Conservation (phyloP, 139 green algal genomes). For the Chlamydomonas incerta region DNA sequence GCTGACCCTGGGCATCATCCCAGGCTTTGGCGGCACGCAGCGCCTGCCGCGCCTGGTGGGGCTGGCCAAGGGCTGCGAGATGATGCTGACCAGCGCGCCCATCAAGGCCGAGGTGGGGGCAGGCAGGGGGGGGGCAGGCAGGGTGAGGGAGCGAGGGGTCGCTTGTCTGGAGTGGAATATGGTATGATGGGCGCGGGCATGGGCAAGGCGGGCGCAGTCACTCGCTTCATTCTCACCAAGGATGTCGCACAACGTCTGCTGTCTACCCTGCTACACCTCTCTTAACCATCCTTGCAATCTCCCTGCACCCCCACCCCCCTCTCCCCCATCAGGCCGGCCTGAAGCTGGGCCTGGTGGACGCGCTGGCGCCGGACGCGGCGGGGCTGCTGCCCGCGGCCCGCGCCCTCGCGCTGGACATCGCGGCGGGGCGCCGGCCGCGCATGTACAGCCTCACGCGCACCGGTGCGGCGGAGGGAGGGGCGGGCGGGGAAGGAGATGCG, state of each 20-base stretch:
- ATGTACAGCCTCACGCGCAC: slow-evolving; percentile 66
- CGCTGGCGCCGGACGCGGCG: slow-evolving; percentile 60
- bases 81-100: slow-evolving; percentile 91
- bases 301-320: too few relatives aligned
- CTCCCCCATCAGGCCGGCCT: slow-evolving; percentile 68
- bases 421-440: slow-evolving; percentile 62
- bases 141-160: background rate
- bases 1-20: slow-evolving; percentile 96
- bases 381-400: slow-evolving; percentile 76
- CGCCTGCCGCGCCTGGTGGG: slow-evolving; percentile 95
- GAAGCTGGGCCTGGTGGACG: slow-evolving; percentile 93
- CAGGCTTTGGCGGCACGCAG: slow-evolving; percentile 98
- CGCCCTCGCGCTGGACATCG: slow-evolving; percentile 87
- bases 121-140: background rate
- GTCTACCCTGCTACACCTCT: too few relatives aligned
- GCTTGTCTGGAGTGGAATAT: background rate
- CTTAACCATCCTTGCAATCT: too few relatives aligned
- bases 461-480: slow-evolving; percentile 14
- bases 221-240: too few relatives aligned
- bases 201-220: too few relatives aligned
- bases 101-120: slow-evolving; percentile 64
- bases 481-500: background rate
- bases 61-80: slow-evolving; percentile 90
- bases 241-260: too few relatives aligned
- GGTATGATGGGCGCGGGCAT: too few relatives aligned